Base-by-base conservation (phyloP, 2,329 filamentous ascomycete species). In the Zopfia rhizophila region DNA sequence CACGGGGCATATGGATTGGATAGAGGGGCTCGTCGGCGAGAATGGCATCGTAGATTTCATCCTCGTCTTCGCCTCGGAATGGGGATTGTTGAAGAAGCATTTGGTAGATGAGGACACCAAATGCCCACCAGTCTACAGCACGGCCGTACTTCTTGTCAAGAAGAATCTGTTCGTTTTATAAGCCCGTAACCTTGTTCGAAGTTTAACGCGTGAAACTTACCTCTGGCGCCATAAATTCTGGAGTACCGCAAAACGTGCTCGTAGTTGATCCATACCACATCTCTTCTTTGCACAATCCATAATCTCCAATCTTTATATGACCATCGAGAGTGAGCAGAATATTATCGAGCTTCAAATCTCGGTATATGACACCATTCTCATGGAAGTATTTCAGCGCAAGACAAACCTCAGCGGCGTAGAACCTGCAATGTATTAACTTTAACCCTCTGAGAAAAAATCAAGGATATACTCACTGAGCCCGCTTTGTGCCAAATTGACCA, bases 181-280 rank as follows among this genome's bases (percentile, higher is more conserved):
- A n/a, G n/a, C n/a, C 5, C 22, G 13, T 17, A 24, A n/a, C n/a
- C n/a, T 29, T 28, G 22, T 43, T 40, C 36, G 33, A 6, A n/a
- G n/a, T n/a, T n/a, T n/a, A 7, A 32, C 18, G 17, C 4, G 13
- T 19, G 27, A 19, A n/a, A 48, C 68, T 51, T 67, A 95, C 91
- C 81, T 99, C 94, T 7, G 94, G 94, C 7, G 94, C 94, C 94
- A 99, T 99, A 60, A 99, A 99, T 70, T 99, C 94, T 12, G 94
- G 94, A n/a, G 94, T 99, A 73, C 94, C 94, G 70, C 94, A 99
- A 79, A 99, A 99, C 6, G 94, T 99, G 75, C 92, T 93, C 0
- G 94, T 99, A 2, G 90, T 97, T 44, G 90, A 93, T 30, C 91
- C 91, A 69, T 95, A 99, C 92, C 93, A 99, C 94, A 99, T 99